These are phyloP conservation scores for Pseudoperonospora humuli DNA, from an alignment of 352 stramenopile genomes.

Conservation along the genomic window DNA sequence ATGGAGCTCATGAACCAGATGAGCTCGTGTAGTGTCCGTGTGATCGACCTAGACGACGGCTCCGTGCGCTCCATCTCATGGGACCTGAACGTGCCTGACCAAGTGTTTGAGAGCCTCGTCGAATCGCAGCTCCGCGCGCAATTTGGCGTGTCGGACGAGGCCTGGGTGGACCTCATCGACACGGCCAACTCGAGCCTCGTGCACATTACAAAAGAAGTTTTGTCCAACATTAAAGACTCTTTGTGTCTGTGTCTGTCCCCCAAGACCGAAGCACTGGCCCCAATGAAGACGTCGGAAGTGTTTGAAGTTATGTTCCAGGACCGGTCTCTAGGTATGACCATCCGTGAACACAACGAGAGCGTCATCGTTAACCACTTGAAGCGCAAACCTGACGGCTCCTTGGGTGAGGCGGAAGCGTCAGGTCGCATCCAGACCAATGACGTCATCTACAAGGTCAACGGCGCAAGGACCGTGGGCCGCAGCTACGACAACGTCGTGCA, in stretches of 20 bases:
- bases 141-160: conserved; percentile 78
- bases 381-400: conserved; percentile 38
- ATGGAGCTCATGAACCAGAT: conserved; percentile 15
- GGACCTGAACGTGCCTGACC: conserved; percentile 72
- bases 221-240: conserved; percentile 41
- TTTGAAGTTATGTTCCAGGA: conserved; percentile 75
- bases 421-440: conserved; percentile 56
- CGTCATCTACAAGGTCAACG: conserved; percentile 85
- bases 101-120: conserved; percentile 75
- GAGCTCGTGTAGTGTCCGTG: conserved; percentile 47
- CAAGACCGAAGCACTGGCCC: conserved; percentile 74
- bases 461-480: conserved; percentile 57
- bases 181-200: conserved; percentile 73
- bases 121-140: conserved; percentile 63
- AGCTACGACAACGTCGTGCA: conserved; percentile 80
- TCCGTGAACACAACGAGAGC: conserved; percentile 76
- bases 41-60: conserved; percentile 83
- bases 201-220: conserved; percentile 71
- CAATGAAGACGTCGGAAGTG: conserved; percentile 73
- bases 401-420: conserved; percentile 48
- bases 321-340: conserved; percentile 70
- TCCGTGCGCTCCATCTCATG: conserved; percentile 66
- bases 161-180: conserved; percentile 83
- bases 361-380: conserved; percentile 85
- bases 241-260: conserved; percentile 77